Base-by-base conservation (phyloP, 1,139 yeast species). In the Hansenula lynferdii region DNA sequence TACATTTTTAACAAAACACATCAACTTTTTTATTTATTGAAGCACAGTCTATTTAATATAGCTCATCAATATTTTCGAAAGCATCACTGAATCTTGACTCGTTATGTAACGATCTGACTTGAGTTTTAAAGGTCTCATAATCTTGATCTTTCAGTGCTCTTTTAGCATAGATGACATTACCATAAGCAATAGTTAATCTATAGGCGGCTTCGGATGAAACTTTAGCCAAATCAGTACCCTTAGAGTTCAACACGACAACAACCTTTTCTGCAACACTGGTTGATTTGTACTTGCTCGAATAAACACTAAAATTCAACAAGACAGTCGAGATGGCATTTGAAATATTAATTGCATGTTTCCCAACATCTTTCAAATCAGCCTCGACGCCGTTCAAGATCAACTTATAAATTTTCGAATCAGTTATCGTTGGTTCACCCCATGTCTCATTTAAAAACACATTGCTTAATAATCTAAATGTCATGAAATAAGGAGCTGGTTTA, bases 201-300 rank as follows among this genome's bases (percentile, higher is more conserved):
- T 80, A 81, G 0, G 70, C 65, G 2, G 84, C 71, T 53, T 81
- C 89, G n/a, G 70, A 60, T 3, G 59, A 55, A 5, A 49, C 45
- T 28, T 47, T 49, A 23, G 53, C 50, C 50, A 71, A 38, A 37
- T 48, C 46, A 14, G 53, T 32, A 12, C 56, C 36, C 28, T 35
- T 16, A 17, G 37, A 40, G 14, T 57, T 52, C 43, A 56, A 48
- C 28, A 54, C 50, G 6, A 43, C 47, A 31, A 56, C 49, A 28
- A 64, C 41, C 18, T 57, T 57, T 35, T 57, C 55, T 14, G 60
- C 46, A 37, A 61, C 27, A 28, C 54, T 40, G 31, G 51, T 23
- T 26, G 60, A 38, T 28, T 51, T 48, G 33, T 49, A 51, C 20
- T 48, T 51, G 15, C 56, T 47, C 6, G 61, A 50, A 36, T 64